Evolutionary conservation across 2,329 filamentous ascomycete genomes (phyloP).

Genomic region (Sporothrix pallida): DNA sequence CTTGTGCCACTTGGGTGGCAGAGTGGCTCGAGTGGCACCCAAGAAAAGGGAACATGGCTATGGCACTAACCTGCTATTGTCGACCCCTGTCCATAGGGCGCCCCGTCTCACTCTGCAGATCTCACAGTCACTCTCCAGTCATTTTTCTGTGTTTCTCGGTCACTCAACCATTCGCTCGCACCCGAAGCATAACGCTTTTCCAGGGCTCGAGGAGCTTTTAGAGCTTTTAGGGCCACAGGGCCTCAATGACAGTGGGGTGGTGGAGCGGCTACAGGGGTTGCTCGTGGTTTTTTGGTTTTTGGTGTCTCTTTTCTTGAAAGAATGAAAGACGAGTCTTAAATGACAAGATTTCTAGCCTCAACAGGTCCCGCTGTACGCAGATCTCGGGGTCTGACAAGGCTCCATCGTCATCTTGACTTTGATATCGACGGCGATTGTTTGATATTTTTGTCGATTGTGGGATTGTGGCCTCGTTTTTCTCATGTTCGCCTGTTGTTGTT

Average conservation of each 20-base stretch:
- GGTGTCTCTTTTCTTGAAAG: no score
- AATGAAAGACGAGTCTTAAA: not conserved
- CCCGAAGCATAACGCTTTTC: not conserved
- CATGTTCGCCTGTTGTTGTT: no score
- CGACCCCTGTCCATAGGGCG: slow-evolving; percentile 8
- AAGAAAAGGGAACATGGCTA: no score
- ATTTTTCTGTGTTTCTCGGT: not conserved
- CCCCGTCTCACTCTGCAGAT: slow-evolving; percentile 17
- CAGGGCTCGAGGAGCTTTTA: no score
- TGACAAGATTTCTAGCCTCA: not conserved
- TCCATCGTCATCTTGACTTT: slow-evolving; percentile 14
- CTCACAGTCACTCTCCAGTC: not conserved
- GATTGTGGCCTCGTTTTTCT: not conserved
- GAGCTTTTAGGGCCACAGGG: no score
- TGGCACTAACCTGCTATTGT: not conserved
- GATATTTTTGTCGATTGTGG: not conserved
- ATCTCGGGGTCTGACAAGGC: slow-evolving; percentile 10
- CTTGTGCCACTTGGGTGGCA: not conserved
- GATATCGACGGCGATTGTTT: slow-evolving; percentile 9
- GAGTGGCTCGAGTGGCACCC: no score
- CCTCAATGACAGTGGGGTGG: not conserved
- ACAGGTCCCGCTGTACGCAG: slow-evolving; percentile 1
- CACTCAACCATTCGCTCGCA: not conserved
- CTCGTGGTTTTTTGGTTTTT: not conserved
- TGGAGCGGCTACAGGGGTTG: not conserved